These are phyloP conservation scores for Tylopilus sp. DNA, from an alignment of 768 basidiomycete species.

Conservation along the genomic window DNA sequence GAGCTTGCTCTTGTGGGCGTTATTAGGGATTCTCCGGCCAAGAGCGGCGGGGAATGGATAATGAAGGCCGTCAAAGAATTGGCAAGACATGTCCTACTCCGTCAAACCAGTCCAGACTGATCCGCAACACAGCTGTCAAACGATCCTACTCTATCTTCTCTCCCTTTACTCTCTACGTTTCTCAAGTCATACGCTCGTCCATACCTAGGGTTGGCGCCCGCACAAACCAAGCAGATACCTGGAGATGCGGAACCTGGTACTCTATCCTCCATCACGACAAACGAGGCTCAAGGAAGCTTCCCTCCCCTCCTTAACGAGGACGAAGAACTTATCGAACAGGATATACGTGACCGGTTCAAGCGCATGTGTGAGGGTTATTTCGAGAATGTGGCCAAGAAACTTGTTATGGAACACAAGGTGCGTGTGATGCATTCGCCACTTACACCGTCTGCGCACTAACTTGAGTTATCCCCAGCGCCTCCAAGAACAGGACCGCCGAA, in stretches of 20 bases:
- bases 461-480: slow-evolving; percentile 55
- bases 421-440: slow-evolving; percentile 14
- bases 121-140: slow-evolving; percentile 63
- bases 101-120: slow-evolving; percentile 15
- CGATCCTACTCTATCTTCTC: slow-evolving; percentile 80
- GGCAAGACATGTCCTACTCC: slow-evolving; percentile 43
- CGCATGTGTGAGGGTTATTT: slow-evolving; percentile 94
- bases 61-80: slow-evolving; percentile 83
- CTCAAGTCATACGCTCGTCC: slow-evolving; percentile 89
- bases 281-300: slow-evolving; percentile 36
- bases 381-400: slow-evolving; percentile 86
- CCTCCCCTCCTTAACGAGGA: slow-evolving; percentile 46
- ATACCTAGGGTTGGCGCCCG: slow-evolving; percentile 75
- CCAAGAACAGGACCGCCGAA: slow-evolving; percentile 94
- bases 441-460: neutral
- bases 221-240: slow-evolving; percentile 56
- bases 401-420: slow-evolving; percentile 89
- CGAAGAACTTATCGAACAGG: slow-evolving; percentile 79
- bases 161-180: slow-evolving; percentile 89
- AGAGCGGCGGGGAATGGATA: slow-evolving; percentile 85
- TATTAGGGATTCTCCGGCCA: slow-evolving; percentile 65
- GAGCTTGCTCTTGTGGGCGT: slow-evolving; percentile 89
- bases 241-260: slow-evolving; percentile 53
- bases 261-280: slow-evolving; percentile 40
- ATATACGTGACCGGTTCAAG: slow-evolving; percentile 84